phyloP scores from a whole-genome alignment of 2,329 filamentous ascomycete genomes.

The Chaetomium globosum region DNA sequence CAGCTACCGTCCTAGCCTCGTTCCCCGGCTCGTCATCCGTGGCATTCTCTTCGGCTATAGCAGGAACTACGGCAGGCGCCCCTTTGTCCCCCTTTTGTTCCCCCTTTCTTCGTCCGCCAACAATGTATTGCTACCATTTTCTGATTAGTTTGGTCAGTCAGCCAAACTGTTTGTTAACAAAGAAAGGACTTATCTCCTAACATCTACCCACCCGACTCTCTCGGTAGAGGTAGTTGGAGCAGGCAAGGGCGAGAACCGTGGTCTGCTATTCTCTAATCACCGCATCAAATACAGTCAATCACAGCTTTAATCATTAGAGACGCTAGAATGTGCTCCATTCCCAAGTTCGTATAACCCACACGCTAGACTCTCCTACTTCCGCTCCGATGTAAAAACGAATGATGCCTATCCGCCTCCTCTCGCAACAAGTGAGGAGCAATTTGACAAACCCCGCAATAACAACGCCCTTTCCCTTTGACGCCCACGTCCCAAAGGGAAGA shows the following conservation, averaged over 20 bases:
- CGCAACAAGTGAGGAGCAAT: neutral
- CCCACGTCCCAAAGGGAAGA: neutral
- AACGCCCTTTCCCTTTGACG: slow-evolving; percentile 6
- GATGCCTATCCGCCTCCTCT: neutral
- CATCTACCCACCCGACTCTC: neutral
- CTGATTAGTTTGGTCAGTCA: no score
- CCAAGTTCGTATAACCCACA: neutral
- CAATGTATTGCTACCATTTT: neutral
- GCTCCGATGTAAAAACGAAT: neutral
- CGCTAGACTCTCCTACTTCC: neutral
- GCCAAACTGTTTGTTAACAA: neutral
- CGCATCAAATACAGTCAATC: no score
- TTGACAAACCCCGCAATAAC: neutral
- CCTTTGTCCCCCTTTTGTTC: neutral
- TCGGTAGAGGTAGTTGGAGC: neutral
- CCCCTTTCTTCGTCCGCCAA: neutral
- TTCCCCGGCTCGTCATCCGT: neutral
- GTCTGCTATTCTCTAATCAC: neutral
- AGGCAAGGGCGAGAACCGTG: neutral
- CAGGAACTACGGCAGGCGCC: neutral
- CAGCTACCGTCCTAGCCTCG: neutral
- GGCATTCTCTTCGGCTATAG: neutral
- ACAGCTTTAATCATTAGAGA: neutral
- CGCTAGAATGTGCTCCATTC: neutral
- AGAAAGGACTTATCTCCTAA: neutral